A percentile compares a stretch with the other conserved stretches of the same genome.
These are phyloP conservation scores for Cyclotella choctawhatcheeana DNA, from an alignment of 108 stramenopile species.

Conservation along the genomic window DNA sequence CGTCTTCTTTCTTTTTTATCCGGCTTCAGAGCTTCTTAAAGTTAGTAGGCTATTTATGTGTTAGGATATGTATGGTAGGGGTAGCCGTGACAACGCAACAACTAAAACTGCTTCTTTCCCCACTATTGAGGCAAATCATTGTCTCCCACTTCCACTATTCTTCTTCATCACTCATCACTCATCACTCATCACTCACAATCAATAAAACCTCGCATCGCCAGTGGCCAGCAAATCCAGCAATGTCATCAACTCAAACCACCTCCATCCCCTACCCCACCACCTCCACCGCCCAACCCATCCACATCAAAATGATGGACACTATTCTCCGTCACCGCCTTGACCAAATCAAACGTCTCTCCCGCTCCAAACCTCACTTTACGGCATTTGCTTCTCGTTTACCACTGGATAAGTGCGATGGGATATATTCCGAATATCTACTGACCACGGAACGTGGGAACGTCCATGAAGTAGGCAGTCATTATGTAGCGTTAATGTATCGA, in stretches of 20 bases:
- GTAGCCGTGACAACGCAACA: too few relatives aligned
- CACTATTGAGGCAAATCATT: too few relatives aligned
- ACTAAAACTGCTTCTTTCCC: too few relatives aligned
- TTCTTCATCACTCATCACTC: too few relatives aligned
- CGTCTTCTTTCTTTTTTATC: too few relatives aligned
- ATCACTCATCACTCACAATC: too few relatives aligned
- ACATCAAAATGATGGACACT: slow-evolving; percentile 11
- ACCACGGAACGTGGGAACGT: not conserved
- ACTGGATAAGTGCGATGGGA: not conserved
- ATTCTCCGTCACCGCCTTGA: not conserved
- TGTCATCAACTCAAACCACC: not conserved
- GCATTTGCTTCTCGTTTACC: not conserved
- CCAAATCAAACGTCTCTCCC: not conserved
- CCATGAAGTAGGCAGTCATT: not conserved
- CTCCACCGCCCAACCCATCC: slow-evolving; percentile 2
- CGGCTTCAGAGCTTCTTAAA: too few relatives aligned
- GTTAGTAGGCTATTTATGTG: too few relatives aligned
- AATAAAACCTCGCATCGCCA: too few relatives aligned
- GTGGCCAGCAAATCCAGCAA: not conserved
- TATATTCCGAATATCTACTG: not conserved
- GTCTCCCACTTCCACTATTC: too few relatives aligned
- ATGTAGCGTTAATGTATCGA: slow-evolving; percentile 3
- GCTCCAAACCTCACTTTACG: not conserved
- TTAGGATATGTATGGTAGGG: too few relatives aligned
- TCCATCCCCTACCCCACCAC: not conserved